Conservation (phyloP, 176 grass and related monocot genomes). For the Carex pumila region DNA sequence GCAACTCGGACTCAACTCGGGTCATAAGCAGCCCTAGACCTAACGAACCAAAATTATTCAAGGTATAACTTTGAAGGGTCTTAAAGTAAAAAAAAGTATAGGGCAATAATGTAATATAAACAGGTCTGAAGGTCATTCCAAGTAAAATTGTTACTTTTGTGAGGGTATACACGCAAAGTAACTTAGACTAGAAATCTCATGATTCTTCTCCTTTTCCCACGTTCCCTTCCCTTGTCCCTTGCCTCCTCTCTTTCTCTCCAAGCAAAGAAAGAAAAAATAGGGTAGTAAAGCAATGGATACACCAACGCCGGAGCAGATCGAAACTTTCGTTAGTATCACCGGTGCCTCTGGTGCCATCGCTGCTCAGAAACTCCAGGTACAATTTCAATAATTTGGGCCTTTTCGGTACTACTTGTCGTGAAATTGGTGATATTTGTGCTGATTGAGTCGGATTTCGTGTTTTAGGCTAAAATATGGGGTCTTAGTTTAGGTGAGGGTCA, state of each 20-base stretch:
- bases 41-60: neutral
- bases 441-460: slow-evolving; percentile 13
- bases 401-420: neutral
- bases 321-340: slow-evolving; percentile 78
- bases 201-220: slow-evolving; percentile 30
- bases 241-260: neutral
- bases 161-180: neutral
- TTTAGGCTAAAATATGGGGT: neutral
- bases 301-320: slow-evolving; percentile 67
- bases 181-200: slow-evolving; percentile 12
- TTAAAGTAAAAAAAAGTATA: neutral
- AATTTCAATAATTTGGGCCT: neutral
- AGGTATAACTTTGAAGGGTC: neutral
- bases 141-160: neutral
- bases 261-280: slow-evolving; percentile 3
- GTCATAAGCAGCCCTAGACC: neutral
- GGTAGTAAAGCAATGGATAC: slow-evolving; percentile 32
- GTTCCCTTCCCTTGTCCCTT: neutral
- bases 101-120: neutral
- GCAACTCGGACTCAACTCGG: too few species aligned
- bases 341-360: slow-evolving; percentile 51
- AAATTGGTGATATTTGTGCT: neutral
- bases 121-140: neutral
- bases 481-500: neutral
- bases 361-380: slow-evolving; percentile 77